Percentiles rank a stretch among this genome's conserved stretches.
Conservation (phyloP, 805 yeast species). For the Ogataea populi-albae region DNA sequence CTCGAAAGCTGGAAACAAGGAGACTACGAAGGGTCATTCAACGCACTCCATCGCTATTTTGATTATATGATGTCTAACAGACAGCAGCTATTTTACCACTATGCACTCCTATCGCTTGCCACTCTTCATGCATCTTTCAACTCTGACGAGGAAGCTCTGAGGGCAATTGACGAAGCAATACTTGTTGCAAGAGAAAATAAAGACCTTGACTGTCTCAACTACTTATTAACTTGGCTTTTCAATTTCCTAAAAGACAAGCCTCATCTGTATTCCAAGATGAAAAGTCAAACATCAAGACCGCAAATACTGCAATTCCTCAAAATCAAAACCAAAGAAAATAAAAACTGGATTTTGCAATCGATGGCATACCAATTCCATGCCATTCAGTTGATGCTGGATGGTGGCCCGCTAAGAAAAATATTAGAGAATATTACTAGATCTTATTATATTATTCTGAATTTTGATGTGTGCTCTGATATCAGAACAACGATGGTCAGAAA, state of each 20-base stretch:
- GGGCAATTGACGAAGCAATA: constrained; percentile 83
- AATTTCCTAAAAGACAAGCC: constrained; percentile 71
- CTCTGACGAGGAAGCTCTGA: constrained; percentile 63
- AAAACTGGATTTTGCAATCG: constrained; percentile 47
- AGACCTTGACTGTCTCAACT: constrained; percentile 69
- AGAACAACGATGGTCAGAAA: constrained; percentile 41
- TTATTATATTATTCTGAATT: constrained; percentile 51
- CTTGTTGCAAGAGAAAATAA: constrained; percentile 83
- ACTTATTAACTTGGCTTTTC: constrained; percentile 70
- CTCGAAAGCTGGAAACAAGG: constrained; percentile 55
- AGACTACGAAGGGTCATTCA: constrained; percentile 60
- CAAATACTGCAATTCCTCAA: constrained; percentile 65
- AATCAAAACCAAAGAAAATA: constrained; percentile 48
- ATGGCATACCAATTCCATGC: constrained; percentile 68
- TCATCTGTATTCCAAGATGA: constrained; percentile 38
- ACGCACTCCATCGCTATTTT: constrained; percentile 58
- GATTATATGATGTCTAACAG: constrained; percentile 73
- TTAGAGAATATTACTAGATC: constrained; percentile 60
- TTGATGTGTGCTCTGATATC: constrained; percentile 33
- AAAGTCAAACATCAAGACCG: constrained; percentile 46
- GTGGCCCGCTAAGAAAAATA: constrained; percentile 43
- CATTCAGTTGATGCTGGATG: constrained; percentile 49
- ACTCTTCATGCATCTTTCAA: constrained; percentile 68
- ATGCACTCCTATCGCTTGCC: constrained; percentile 71
- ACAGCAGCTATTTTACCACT: constrained; percentile 66